Base-by-base conservation (phyloP, 495 filamentous ascomycete genomes). In the Aspergillus haitiensis region DNA sequence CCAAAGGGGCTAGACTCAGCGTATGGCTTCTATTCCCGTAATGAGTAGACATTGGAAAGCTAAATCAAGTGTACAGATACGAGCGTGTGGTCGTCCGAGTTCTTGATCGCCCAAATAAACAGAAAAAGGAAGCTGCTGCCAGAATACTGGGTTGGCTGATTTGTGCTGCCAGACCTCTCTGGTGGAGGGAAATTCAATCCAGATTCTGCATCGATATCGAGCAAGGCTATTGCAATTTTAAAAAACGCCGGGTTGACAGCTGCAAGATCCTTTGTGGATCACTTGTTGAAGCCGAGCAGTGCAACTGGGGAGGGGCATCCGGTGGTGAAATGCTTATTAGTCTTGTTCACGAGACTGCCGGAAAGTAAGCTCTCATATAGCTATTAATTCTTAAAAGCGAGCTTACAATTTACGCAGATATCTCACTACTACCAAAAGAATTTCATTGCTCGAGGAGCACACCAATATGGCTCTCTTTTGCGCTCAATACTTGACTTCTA, bases 131-230 rank as follows among this genome's bases (percentile, higher is more conserved):
- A 49, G 16, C 46, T 21, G 21, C 18, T 49, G 3, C 46, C 27
- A 16, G 21, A 27, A 49, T 49, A 10, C 13, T 49, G 31, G 46
- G 46, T 1, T 49, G 46, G 46, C 7, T 49, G 5, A 49, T 7
- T 7, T 49, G 46, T 49, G 46, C 15, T 31, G 13, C 15, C 5
- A 18, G 46, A 18, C 46, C 46, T 5, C 46, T 49, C n/a, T 31
- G 33, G 13, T 49, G 46, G 46, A 5, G 46, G 33, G 46, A 49
- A 27, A 49, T 49, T 49, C 46, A 49, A 49, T 18, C 46, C 8
- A 51, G 12, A 51, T 51, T 51, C 21, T 51, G 11, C 21, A 32
- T 51, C 48, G 21, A 51, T 13, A 27, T 7, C 6, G 35, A 51
- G 35, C 48, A n/a, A 51, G 21, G 31, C 33, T 33, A 12, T 51